Evolutionary conservation across 2,329 filamentous ascomycete species (phyloP).

Genomic region (Corynespora cassiicola): DNA sequence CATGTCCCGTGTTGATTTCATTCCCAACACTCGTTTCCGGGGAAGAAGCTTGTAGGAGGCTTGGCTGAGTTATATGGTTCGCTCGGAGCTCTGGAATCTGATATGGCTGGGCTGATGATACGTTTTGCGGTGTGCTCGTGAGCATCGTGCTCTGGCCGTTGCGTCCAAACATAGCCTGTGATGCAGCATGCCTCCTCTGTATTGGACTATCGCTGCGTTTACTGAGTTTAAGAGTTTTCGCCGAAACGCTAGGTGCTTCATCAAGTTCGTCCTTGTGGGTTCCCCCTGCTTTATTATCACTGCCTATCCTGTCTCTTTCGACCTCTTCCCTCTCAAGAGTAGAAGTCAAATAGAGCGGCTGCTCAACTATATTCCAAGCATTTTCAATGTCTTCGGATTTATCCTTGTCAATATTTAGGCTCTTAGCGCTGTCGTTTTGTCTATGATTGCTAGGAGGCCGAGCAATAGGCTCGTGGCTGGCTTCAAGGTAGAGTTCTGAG

Average conservation of each 20-base stretch:
- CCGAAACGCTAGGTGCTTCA: constrained; percentile 4
- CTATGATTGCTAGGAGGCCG: constrained; percentile 1
- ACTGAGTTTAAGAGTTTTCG: constrained; percentile 7
- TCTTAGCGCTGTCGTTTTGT: constrained; percentile 8
- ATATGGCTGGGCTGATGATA: constrained; percentile 5
- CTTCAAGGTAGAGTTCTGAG: constrained; percentile 6
- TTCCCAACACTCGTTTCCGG: constrained; percentile 6
- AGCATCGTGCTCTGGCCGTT: constrained; percentile 8
- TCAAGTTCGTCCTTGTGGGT: constrained; percentile 6
- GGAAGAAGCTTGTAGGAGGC: constrained; percentile 11
- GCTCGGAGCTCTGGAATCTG: constrained; percentile 5
- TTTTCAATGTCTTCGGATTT: neutral
- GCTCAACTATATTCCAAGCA: constrained; percentile 6
- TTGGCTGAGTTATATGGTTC: constrained; percentile 6
- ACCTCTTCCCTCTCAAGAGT: constrained; percentile 11
- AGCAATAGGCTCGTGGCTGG: constrained; percentile 10
- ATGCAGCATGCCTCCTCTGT: constrained; percentile 6
- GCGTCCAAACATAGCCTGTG: constrained; percentile 10
- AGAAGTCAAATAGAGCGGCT: constrained; percentile 9
- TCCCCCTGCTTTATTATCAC: constrained; percentile 7
- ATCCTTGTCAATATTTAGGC: neutral
- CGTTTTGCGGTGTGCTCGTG: constrained; percentile 5
- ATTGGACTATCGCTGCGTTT: constrained; percentile 6
- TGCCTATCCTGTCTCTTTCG: constrained; percentile 7
- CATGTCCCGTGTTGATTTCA: constrained; percentile 7